These are phyloP conservation scores for Didymella glomerata DNA, from an alignment of 2,329 filamentous ascomycete species.

Conservation along the genomic window DNA sequence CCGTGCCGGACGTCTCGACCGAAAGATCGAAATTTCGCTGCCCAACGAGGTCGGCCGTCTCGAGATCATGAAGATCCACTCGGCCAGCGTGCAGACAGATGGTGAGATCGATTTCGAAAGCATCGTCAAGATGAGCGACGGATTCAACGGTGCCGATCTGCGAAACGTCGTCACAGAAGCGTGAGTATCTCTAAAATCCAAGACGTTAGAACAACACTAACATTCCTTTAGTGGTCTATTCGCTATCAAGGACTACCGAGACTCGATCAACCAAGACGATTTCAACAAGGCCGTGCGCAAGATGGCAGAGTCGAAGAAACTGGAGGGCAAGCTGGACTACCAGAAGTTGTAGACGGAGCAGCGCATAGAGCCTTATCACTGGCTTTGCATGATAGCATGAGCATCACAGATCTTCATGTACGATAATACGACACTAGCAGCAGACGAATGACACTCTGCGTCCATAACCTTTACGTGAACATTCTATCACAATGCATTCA, in stretches of 20 bases:
- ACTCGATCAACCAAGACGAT: constrained; percentile 96
- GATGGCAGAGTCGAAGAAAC: constrained; percentile 95
- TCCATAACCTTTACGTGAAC: background rate
- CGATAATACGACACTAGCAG: constrained; percentile 32
- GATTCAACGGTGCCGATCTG: constrained; percentile 95
- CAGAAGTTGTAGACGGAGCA: constrained; percentile 76
- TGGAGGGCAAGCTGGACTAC: constrained; percentile 98
- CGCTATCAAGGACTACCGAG: constrained; percentile 97
- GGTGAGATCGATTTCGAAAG: constrained; percentile 99
- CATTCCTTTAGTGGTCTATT: constrained; percentile 76
- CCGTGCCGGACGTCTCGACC: constrained; percentile 89
- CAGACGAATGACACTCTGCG: constrained; percentile 22
- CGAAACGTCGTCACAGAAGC: constrained; percentile 98
- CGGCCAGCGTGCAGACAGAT: constrained; percentile 83
- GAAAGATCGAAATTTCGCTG: constrained; percentile 97
- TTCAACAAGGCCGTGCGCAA: constrained; percentile 99
- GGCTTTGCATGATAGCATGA: constrained; percentile 31
- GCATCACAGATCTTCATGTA: constrained; percentile 36
- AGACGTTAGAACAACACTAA: constrained; percentile 32
- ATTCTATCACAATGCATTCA: constrained; percentile 4
- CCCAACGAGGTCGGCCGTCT: constrained; percentile 96
- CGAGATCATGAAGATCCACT: constrained; percentile 98
- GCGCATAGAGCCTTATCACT: constrained; percentile 22
- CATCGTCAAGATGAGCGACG: constrained; percentile 99
- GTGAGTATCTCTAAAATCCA: constrained; percentile 64